phyloP scores from a whole-genome alignment of 2,329 filamentous ascomycete species.

The Magnaporthiopsis poae region DNA sequence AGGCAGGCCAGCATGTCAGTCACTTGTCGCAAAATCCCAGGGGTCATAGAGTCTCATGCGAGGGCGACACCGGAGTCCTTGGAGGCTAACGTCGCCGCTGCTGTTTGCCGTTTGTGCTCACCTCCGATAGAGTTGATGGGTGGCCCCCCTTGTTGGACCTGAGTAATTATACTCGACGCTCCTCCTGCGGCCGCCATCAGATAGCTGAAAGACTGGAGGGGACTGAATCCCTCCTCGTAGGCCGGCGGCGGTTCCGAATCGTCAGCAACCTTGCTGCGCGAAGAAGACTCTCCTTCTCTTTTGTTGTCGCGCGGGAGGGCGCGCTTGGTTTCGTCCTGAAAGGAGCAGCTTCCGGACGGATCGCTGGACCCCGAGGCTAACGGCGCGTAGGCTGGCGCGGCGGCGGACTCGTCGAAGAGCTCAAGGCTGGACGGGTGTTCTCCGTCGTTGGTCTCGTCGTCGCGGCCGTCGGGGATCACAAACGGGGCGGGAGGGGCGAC shows the following conservation, averaged over 20 bases:
- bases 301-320: slow-evolving; percentile 76
- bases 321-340: slow-evolving; percentile 67
- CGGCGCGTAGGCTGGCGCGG: slow-evolving; percentile 48
- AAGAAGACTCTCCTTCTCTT: slow-evolving; percentile 45
- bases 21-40: background rate
- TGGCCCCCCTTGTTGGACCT: slow-evolving; percentile 88
- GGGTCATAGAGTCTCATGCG: slow-evolving; percentile 4
- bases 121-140: slow-evolving; percentile 83
- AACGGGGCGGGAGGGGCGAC: slow-evolving; percentile 28
- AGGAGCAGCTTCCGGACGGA: slow-evolving; percentile 25
- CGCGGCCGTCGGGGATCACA: background rate
- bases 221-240: slow-evolving; percentile 89
- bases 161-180: slow-evolving; percentile 96
- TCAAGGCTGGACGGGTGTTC: slow-evolving; percentile 14
- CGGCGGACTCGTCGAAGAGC: slow-evolving; percentile 23
- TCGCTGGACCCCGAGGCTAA: slow-evolving; percentile 28
- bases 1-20: slow-evolving; percentile 12
- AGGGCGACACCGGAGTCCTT: background rate
- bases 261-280: slow-evolving; percentile 61
- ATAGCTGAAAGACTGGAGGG: slow-evolving; percentile 85
- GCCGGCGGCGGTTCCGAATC: slow-evolving; percentile 91
- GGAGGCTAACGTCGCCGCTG: background rate
- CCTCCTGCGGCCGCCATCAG: slow-evolving; percentile 96
- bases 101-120: slow-evolving; percentile 28
- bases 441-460: slow-evolving; percentile 13